Percentiles rank a stretch among this genome's conserved stretches.
phyloP scores from a whole-genome alignment of 1,284 basidiomycete species.

The Melampsora americana region DNA sequence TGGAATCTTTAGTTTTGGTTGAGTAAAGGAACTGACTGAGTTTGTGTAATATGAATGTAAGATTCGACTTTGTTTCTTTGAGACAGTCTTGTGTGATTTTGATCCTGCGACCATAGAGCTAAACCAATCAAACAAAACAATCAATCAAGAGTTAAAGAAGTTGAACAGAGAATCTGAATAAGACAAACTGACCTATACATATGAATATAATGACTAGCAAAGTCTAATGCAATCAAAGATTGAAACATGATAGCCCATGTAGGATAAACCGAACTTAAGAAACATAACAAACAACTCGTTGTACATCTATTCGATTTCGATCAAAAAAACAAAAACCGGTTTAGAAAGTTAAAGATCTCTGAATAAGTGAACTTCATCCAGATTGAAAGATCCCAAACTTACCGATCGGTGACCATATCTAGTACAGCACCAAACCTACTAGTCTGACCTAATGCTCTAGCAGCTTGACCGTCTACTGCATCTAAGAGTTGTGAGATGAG shows the following conservation, averaged over 20 bases:
- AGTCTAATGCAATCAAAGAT: constrained; percentile 93
- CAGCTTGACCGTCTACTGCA: constrained; percentile 90
- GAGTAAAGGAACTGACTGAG: constrained; percentile 8
- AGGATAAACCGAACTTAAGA: constrained; percentile 85
- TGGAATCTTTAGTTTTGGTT: too few relatives aligned
- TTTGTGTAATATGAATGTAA: constrained; percentile 44
- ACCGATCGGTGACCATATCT: constrained; percentile 99
- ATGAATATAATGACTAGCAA: constrained; percentile 98
- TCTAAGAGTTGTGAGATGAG: constrained; percentile 89
- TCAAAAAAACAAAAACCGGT: too few relatives aligned
- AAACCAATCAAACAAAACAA: background rate
- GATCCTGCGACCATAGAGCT: constrained; percentile 92
- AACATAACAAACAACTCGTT: constrained; percentile 89
- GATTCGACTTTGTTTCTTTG: constrained; percentile 42
- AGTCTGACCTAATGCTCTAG: constrained; percentile 78
- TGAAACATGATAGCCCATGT: constrained; percentile 79
- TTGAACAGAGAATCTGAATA: too few relatives aligned
- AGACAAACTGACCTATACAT: constrained; percentile 69
- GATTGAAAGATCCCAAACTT: too few relatives aligned
- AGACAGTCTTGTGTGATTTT: constrained; percentile 58
- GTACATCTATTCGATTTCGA: constrained; percentile 67
- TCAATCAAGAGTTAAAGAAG: too few relatives aligned
- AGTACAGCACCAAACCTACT: constrained; percentile 96
- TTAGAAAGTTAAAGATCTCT: too few relatives aligned
- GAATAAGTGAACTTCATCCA: too few relatives aligned